Percentiles rank a stretch among this genome's conserved stretches.
These are phyloP conservation scores for Xylogone sp. DNA, from an alignment of 2,329 filamentous ascomycete species.

Conservation along the genomic window DNA sequence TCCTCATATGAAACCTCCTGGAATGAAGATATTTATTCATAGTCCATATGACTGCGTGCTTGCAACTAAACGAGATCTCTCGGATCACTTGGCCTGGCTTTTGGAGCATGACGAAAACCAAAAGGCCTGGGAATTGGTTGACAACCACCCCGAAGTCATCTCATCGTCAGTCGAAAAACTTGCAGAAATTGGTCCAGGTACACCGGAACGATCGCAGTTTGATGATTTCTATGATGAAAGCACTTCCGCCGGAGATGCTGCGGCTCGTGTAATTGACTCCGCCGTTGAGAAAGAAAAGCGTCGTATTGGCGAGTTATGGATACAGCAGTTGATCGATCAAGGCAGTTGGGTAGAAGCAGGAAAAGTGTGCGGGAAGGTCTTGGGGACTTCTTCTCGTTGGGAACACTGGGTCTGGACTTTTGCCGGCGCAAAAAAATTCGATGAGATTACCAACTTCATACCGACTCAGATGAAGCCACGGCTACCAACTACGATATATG, in stretches of 20 bases:
- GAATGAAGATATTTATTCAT: slow-evolving; percentile 86
- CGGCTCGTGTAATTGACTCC: slow-evolving; percentile 54
- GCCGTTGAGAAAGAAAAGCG: slow-evolving; percentile 82
- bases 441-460: slow-evolving; percentile 84
- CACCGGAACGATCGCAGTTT: slow-evolving; percentile 30
- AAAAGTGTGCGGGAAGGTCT: slow-evolving; percentile 74
- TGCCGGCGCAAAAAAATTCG: slow-evolving; percentile 78
- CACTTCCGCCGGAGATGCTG: slow-evolving; percentile 59
- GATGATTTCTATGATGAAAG: slow-evolving; percentile 73
- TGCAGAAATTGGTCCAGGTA: slow-evolving; percentile 36
- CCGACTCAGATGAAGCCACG: slow-evolving; percentile 77
- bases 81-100: slow-evolving; percentile 84
- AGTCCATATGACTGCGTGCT: slow-evolving; percentile 97
- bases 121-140: slow-evolving; percentile 83
- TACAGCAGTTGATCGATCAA: slow-evolving; percentile 75
- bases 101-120: slow-evolving; percentile 77
- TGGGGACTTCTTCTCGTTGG: slow-evolving; percentile 78
- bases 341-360: slow-evolving; percentile 77
- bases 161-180: slow-evolving; percentile 36
- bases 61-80: slow-evolving; percentile 79
- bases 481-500: slow-evolving; percentile 78
- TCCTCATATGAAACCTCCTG: slow-evolving; percentile 36
- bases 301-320: slow-evolving; percentile 88
- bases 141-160: slow-evolving; percentile 78
- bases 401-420: slow-evolving; percentile 96